Percentiles rank a stretch among this genome's conserved stretches.
These are phyloP conservation scores for Piloderma croceum DNA, from an alignment of 768 basidiomycete species.

Conservation along the genomic window DNA sequence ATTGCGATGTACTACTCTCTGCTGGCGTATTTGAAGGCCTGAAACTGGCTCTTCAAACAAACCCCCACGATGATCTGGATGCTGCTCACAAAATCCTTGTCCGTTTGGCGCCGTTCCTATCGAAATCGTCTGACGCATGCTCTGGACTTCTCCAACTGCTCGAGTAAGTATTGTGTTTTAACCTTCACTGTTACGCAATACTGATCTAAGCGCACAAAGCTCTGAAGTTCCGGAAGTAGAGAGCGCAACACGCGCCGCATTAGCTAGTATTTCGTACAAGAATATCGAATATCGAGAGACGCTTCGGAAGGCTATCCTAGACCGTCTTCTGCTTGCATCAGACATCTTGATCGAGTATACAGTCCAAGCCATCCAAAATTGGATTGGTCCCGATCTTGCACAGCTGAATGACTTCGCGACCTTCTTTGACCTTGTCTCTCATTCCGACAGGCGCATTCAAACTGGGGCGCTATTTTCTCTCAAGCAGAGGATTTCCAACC, in stretches of 20 bases:
- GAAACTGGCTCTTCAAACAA: slow-evolving; percentile 6
- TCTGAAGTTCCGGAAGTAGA: slow-evolving; percentile 8
- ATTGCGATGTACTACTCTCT: slow-evolving; percentile 7
- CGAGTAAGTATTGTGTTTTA: slow-evolving; percentile 11
- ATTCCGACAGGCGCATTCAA: slow-evolving; percentile 13
- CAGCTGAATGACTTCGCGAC: slow-evolving; percentile 11
- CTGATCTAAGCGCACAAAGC: background rate
- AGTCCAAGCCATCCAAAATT: slow-evolving; percentile 12
- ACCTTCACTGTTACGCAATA: background rate
- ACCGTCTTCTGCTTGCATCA: slow-evolving; percentile 11
- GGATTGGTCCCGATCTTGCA: slow-evolving; percentile 17
- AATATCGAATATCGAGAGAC: slow-evolving; percentile 11
- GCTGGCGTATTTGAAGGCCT: slow-evolving; percentile 11
- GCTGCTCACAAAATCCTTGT: slow-evolving; percentile 10
- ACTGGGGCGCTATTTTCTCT: slow-evolving; percentile 12
- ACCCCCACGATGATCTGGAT: slow-evolving; percentile 11
- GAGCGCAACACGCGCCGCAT: slow-evolving; percentile 10
- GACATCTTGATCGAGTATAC: slow-evolving; percentile 11
- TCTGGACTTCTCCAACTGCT: slow-evolving; percentile 13
- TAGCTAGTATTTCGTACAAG: slow-evolving; percentile 10
- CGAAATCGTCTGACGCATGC: slow-evolving; percentile 12
- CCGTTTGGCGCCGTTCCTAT: slow-evolving; percentile 12
- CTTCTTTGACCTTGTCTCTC: slow-evolving; percentile 11
- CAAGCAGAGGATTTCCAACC: slow-evolving; percentile 7
- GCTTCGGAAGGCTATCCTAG: slow-evolving; percentile 11